Evolutionary conservation across 164 flowering plant genomes (phyloP).

Genomic region (Nymphaea thermarum): DNA sequence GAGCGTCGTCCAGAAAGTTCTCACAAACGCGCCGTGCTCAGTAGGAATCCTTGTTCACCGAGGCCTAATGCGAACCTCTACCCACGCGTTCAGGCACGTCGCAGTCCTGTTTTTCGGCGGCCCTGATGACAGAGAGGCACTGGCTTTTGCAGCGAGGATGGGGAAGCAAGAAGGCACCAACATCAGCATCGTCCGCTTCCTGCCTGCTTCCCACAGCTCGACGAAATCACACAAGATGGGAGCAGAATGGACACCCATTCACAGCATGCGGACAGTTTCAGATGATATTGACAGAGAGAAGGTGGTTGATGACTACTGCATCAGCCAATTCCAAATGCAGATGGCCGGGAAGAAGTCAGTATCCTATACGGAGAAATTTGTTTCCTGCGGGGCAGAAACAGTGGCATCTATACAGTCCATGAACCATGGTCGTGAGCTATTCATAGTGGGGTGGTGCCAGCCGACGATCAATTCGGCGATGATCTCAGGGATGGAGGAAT

Average conservation of each 20-base stretch:
- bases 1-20: slow-evolving; percentile 16
- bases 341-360: background rate
- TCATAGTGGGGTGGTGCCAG: background rate
- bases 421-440: background rate
- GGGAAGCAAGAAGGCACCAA: slow-evolving; percentile 2
- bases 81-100: background rate
- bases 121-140: slow-evolving; percentile 25
- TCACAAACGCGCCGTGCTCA: slow-evolving; percentile 30
- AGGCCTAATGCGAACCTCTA: background rate
- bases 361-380: background rate
- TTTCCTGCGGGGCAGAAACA: background rate
- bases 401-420: background rate
- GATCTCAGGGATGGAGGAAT: slow-evolving; percentile 14
- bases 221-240: background rate
- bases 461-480: background rate
- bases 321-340: background rate
- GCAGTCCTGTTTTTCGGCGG: slow-evolving; percentile 30
- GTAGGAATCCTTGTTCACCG: slow-evolving; percentile 29
- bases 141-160: slow-evolving; percentile 15
- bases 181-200: slow-evolving; percentile 6
- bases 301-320: background rate
- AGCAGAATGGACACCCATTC: background rate
- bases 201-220: background rate
- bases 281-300: background rate
- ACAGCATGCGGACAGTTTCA: background rate